Percentiles rank a stretch among this genome's conserved stretches.
phyloP scores from a whole-genome alignment of 768 basidiomycete species.

The Lactarius evosmus region DNA sequence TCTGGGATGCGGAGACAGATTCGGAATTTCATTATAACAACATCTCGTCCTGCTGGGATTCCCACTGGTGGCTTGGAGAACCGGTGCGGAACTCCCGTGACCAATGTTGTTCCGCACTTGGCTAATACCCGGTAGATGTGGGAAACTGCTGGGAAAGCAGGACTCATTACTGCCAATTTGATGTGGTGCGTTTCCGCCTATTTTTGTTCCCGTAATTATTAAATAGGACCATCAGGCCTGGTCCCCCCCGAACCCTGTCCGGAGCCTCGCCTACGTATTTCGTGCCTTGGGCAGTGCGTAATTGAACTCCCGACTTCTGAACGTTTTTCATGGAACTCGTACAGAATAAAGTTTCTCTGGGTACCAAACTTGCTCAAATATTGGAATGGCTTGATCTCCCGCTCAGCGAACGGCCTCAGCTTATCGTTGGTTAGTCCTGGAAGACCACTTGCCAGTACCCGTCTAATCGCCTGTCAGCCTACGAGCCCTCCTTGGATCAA shows the following conservation, averaged over 20 bases:
- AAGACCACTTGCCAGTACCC: constrained; percentile 18
- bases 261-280: constrained; percentile 72
- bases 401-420: constrained; percentile 64
- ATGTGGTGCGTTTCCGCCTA: constrained; percentile 71
- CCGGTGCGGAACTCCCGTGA: constrained; percentile 51
- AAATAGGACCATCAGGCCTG: constrained; percentile 55
- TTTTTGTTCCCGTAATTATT: not conserved
- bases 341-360: constrained; percentile 58
- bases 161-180: constrained; percentile 74
- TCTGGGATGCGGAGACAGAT: constrained; percentile 70
- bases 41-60: constrained; percentile 56
- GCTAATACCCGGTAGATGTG: constrained; percentile 59
- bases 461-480: constrained; percentile 44
- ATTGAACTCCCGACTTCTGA: not conserved
- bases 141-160: constrained; percentile 78
- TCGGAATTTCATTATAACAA: constrained; percentile 72
- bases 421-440: constrained; percentile 59
- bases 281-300: constrained; percentile 66
- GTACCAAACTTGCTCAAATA: constrained; percentile 73
- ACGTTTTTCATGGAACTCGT: constrained; percentile 1
- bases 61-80: constrained; percentile 86
- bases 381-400: constrained; percentile 81
- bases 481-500: constrained; percentile 85
- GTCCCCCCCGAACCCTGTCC: constrained; percentile 66
- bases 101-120: not conserved